These are phyloP conservation scores for Phytophthora lateralis DNA, from an alignment of 352 stramenopile species.

Conservation along the genomic window DNA sequence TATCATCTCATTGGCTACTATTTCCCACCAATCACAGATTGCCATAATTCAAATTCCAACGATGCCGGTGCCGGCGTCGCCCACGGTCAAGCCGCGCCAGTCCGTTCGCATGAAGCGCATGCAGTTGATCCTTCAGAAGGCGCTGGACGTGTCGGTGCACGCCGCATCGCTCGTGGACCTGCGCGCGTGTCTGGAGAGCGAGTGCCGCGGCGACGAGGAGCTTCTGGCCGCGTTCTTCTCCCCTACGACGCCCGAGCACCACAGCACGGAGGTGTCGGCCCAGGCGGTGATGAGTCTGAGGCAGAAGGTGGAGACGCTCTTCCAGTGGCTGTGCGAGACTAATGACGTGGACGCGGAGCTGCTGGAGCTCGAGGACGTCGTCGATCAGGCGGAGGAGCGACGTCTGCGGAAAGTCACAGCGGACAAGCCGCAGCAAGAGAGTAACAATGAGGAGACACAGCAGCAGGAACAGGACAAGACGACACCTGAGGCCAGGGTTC, in stretches of 20 bases:
- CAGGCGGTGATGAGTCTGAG: constrained; percentile 57
- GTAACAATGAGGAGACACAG: background rate
- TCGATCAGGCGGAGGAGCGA: constrained; percentile 48
- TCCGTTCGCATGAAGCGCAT: constrained; percentile 59
- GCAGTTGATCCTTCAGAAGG: constrained; percentile 68
- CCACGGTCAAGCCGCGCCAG: constrained; percentile 14
- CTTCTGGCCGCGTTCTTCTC: constrained; percentile 59
- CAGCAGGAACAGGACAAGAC: constrained; percentile 8
- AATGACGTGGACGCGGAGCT: constrained; percentile 59
- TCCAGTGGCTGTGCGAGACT: constrained; percentile 54
- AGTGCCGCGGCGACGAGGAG: constrained; percentile 55
- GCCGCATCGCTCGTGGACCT: constrained; percentile 51
- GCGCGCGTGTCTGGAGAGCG: constrained; percentile 53
- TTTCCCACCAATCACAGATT: background rate
- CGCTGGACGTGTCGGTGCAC: constrained; percentile 65
- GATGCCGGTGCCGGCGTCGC: constrained; percentile 18
- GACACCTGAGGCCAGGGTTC: constrained; percentile 48
- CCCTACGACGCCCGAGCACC: constrained; percentile 20
- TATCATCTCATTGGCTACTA: constrained; percentile 8
- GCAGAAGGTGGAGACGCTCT: constrained; percentile 60
- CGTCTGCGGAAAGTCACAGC: constrained; percentile 33
- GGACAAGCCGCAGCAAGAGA: constrained; percentile 20
- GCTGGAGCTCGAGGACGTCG: constrained; percentile 49
- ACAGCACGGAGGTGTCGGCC: constrained; percentile 48
- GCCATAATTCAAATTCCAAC: constrained; percentile 19